Conservation (phyloP, 2,329 filamentous ascomycete genomes). For the Ophiostoma populinum region DNA sequence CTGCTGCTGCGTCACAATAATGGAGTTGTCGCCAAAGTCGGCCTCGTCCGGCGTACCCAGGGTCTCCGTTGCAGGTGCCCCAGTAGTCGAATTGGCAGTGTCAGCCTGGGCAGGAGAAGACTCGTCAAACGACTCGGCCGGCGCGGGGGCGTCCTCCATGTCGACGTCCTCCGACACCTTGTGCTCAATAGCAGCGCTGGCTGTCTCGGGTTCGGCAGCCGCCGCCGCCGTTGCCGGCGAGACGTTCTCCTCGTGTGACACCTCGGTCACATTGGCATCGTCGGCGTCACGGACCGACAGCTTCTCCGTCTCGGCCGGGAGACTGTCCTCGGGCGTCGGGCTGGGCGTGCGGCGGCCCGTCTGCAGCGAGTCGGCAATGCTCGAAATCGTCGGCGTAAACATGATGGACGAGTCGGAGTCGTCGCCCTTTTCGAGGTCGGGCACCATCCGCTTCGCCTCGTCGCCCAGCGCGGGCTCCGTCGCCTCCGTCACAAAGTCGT, state of each 20-base stretch:
- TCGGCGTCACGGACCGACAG: background rate
- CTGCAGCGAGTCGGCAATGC: conserved; percentile 9
- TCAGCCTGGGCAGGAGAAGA: conserved; percentile 2
- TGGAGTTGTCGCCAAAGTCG: conserved; percentile 16
- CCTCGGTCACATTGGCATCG: background rate
- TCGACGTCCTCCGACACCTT: background rate
- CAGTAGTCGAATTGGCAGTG: background rate
- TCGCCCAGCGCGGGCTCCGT: conserved; percentile 10
- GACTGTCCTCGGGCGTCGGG: background rate
- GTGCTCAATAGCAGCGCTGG: background rate
- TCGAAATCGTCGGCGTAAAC: conserved; percentile 13
- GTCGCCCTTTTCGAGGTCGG: conserved; percentile 12
- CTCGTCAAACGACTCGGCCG: background rate
- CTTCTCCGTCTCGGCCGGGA: background rate
- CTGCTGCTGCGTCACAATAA: conserved; percentile 14
- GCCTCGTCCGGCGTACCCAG: conserved; percentile 4
- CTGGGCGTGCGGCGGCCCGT: conserved; percentile 1
- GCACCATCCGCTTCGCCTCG: conserved; percentile 7
- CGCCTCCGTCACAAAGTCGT: conserved; percentile 12
- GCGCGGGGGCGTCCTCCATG: background rate
- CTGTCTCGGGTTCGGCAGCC: conserved; percentile 3
- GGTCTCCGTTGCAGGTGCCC: background rate
- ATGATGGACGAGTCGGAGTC: conserved; percentile 15
- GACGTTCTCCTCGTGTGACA: background rate
- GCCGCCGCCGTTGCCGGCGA: background rate